A percentile compares a stretch with the other conserved stretches of the same genome.
Conservation (phyloP, 768 basidiomycete species). For the Tricholoma sp. region DNA sequence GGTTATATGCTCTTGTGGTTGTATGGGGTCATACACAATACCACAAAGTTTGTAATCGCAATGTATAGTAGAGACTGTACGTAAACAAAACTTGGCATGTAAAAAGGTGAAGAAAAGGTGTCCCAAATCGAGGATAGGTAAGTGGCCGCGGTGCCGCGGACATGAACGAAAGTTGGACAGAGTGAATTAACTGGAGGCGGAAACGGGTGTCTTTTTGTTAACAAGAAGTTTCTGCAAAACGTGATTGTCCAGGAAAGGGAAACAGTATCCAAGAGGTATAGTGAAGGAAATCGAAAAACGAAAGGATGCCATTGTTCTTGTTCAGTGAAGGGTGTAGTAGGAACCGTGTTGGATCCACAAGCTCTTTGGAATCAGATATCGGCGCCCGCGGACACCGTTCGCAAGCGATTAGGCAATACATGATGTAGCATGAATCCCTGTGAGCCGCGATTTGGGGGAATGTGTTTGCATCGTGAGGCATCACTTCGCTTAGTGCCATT, state of each 20-base stretch:
- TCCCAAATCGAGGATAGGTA: neutral
- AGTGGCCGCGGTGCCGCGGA: neutral
- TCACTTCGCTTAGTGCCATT: neutral
- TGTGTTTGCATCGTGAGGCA: neutral
- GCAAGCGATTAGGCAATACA: neutral
- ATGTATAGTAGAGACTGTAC: neutral
- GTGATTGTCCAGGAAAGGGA: neutral
- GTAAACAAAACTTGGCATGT: neutral
- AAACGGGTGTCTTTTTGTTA: neutral
- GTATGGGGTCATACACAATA: slow-evolving; percentile 1
- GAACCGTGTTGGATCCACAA: neutral
- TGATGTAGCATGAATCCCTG: neutral
- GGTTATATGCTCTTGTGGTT: slow-evolving; percentile 20
- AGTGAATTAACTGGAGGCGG: neutral
- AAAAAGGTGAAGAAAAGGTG: neutral
- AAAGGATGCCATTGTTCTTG: neutral
- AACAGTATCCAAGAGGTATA: neutral
- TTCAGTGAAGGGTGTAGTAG: neutral
- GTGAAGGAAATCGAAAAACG: neutral
- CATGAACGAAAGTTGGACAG: neutral
- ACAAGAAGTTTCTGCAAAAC: neutral
- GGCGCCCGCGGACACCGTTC: neutral
- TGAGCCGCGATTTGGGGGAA: neutral
- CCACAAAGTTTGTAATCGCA: neutral
- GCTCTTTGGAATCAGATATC: neutral